Evolutionary conservation across 345 rosid species (phyloP).

Genomic region (Barbarea vulgaris): DNA sequence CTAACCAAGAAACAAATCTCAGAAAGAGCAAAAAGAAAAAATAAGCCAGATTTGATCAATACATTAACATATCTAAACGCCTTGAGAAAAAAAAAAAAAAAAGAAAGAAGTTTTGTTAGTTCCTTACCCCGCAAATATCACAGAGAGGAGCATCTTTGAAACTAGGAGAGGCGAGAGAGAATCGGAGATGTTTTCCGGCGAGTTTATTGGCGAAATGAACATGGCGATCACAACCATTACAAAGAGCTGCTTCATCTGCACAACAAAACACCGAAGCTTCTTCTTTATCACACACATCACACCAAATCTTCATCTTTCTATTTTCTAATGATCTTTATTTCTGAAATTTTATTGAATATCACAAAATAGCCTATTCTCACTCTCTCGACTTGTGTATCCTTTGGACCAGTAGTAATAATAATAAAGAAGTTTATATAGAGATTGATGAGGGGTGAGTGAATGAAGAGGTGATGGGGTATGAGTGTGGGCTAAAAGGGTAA

Average conservation of each 20-base stretch:
- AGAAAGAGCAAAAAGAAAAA: background rate
- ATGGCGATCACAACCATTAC: constrained; percentile 61
- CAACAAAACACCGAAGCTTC: constrained; percentile 66
- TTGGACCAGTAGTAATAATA: constrained; percentile 31
- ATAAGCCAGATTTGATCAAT: background rate
- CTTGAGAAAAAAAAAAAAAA: background rate
- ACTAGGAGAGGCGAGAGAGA: constrained; percentile 58
- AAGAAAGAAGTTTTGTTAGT: background rate
- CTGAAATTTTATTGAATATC: background rate
- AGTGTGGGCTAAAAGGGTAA: constrained; percentile 40
- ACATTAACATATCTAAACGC: constrained; percentile 21
- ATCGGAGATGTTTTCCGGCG: constrained; percentile 64
- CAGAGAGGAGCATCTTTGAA: constrained; percentile 65
- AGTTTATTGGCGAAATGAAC: constrained; percentile 77
- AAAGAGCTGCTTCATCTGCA: constrained; percentile 87
- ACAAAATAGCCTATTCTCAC: constrained; percentile 4
- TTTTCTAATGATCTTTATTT: background rate
- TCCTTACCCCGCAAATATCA: constrained; percentile 68
- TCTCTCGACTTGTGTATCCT: constrained; percentile 24
- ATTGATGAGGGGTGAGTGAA: constrained; percentile 21
- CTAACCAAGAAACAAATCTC: constrained; percentile 11
- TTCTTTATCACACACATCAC: constrained; percentile 64
- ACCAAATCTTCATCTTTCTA: constrained; percentile 67
- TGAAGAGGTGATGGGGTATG: constrained; percentile 33
- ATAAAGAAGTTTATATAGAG: background rate